Evolutionary conservation across 805 yeast species (phyloP), one percentile per base, ranked within the genome.

Genomic region (Sugiyamaella smithiae): DNA sequence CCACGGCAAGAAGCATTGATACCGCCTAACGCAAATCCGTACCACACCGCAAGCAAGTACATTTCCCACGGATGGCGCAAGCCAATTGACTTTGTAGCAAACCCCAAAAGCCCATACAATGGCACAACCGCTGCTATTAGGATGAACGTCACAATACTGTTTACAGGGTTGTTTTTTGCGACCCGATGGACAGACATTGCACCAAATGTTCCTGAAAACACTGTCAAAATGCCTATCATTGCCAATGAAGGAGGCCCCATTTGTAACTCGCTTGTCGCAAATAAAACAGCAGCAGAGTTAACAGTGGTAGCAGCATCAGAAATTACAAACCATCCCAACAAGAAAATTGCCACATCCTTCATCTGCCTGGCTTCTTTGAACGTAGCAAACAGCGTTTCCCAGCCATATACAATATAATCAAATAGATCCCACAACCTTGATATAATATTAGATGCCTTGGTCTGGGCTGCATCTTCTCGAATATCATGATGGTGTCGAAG

Each of bases 231-330:
- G 8, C 91, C 87, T 23, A 85, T 75, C 8, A 76, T 60, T 1
- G 86, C 85, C 33, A 86, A 67, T 33, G 78, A 76, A 24, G 85
- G 72, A 1, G 90, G 81, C 2, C 77, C 67, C 93, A 85, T 86
- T 35, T 74, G 70, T 22, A 85, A 66, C 52, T 85, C 84, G 0
- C 86, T 77, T 45, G 81, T 80, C 1, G 93, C 87, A 67, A 85
- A 85, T 32, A 85, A 62, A 25, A 86, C 80, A 0, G 93, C 91
- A 0, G 93, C 82, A 0, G 89, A 81, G 62, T 85, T 85, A 48
- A 85, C 85, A 0, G 93, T 86, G 1, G 90, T 84, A 8, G 84
- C 68, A 0, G 88, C 81, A 60, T 86, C 95, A 17, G 87, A 79
- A 2, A 85, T 70, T 38, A 86, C 74, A 56, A 85, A 85, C 95